A percentile compares a stretch with the other conserved stretches of the same genome.
Conservation (phyloP, 2,329 filamentous ascomycete species). For the Hysterium pulicare region DNA sequence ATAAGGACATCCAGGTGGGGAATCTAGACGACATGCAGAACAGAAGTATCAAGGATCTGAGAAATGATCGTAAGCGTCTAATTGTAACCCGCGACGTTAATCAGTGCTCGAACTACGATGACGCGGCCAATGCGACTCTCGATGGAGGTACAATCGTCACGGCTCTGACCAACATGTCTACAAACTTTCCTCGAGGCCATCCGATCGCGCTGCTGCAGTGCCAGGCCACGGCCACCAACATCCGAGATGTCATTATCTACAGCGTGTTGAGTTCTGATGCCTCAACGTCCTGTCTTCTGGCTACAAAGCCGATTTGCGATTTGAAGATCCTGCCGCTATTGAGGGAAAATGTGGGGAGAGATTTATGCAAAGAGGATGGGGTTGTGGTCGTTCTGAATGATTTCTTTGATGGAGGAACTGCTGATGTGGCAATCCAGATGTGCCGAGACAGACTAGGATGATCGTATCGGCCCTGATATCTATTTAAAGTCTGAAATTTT, state of each 20-base stretch:
- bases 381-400: conserved; percentile 51
- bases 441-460: conserved; percentile 36
- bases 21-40: conserved; percentile 26
- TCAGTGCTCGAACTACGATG: conserved; percentile 33
- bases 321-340: conserved; percentile 49
- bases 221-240: conserved; percentile 52
- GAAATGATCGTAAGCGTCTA: conserved; percentile 22
- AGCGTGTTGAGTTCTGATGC: conserved; percentile 46
- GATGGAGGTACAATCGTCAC: conserved; percentile 27
- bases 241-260: conserved; percentile 46
- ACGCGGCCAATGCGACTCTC: conserved; percentile 29
- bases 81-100: conserved; percentile 21
- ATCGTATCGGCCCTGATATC: too few species aligned
- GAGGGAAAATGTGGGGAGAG: conserved; percentile 38
- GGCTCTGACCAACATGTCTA: conserved; percentile 19
- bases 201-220: conserved; percentile 40
- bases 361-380: conserved; percentile 39
- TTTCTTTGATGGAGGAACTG: conserved; percentile 51
- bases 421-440: conserved; percentile 44
- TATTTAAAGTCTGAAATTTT: too few species aligned
- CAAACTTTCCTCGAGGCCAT: conserved; percentile 17
- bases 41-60: conserved; percentile 21
- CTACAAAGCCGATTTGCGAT: conserved; percentile 51
- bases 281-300: conserved; percentile 44
- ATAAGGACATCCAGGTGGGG: conserved; percentile 17